These are phyloP conservation scores for Ceratocystis ficicola DNA, from an alignment of 2,329 filamentous ascomycete genomes.

Conservation along the genomic window DNA sequence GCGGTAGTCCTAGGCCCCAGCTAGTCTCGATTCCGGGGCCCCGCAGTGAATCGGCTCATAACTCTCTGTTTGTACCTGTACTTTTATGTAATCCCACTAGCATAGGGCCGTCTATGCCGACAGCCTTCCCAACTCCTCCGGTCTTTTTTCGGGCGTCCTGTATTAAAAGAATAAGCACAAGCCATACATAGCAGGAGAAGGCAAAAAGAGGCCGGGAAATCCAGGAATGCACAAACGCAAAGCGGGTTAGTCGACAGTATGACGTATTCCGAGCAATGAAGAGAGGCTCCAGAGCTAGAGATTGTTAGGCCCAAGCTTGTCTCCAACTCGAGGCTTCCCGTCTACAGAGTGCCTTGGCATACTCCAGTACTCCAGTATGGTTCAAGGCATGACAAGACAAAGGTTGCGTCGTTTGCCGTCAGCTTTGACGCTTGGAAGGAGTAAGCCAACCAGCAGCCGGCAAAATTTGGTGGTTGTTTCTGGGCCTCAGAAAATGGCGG, in stretches of 20 bases:
- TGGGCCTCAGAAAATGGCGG: background rate
- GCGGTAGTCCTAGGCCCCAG: background rate
- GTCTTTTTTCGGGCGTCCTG: slow-evolving; percentile 11
- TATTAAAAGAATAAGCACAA: background rate
- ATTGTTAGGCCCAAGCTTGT: background rate
- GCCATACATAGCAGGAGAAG: background rate
- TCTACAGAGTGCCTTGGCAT: background rate
- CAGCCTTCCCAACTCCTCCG: background rate
- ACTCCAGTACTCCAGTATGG: background rate
- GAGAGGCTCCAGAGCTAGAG: background rate
- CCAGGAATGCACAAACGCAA: slow-evolving; percentile 1
- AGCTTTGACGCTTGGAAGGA: background rate
- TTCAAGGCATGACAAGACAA: background rate
- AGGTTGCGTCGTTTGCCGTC: background rate
- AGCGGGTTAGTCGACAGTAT: background rate
- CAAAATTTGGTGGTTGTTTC: background rate
- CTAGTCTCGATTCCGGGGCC: background rate
- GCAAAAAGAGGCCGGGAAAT: slow-evolving; percentile 6
- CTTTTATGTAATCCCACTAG: background rate
- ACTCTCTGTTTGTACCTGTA: background rate
- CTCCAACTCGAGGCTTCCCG: slow-evolving; percentile 6
- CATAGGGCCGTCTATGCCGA: background rate
- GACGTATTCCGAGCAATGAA: background rate
- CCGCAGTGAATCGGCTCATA: background rate
- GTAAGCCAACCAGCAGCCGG: background rate